These are phyloP conservation scores for Nidularia pulvinata DNA, from an alignment of 768 basidiomycete genomes.

Conservation along the genomic window DNA sequence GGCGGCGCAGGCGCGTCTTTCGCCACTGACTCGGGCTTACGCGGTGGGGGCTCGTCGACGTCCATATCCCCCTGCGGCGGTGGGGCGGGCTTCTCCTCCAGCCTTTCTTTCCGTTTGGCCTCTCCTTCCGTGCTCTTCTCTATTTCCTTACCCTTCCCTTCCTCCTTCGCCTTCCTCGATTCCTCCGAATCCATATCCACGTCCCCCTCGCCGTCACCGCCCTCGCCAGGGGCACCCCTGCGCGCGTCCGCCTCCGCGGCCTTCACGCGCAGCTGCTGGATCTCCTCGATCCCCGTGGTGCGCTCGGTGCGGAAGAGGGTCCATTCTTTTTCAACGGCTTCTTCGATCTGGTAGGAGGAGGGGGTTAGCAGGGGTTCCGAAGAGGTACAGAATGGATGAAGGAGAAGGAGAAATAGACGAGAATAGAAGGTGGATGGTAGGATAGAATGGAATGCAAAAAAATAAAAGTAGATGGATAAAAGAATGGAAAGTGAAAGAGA, in stretches of 20 bases:
- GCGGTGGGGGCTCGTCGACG: too few species aligned
- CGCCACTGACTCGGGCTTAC: constrained; percentile 7
- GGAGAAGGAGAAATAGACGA: neutral
- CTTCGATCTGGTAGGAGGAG: constrained; percentile 42
- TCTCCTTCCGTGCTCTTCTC: constrained; percentile 7
- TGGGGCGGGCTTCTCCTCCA: too few species aligned
- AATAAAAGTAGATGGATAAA: too few species aligned
- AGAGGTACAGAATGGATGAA: neutral
- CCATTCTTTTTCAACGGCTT: constrained; percentile 73
- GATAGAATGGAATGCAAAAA: neutral
- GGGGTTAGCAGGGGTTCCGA: constrained; percentile 2
- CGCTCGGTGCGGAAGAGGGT: constrained; percentile 62
- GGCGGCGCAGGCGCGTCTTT: constrained; percentile 10
- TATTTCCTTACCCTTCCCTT: constrained; percentile 12
- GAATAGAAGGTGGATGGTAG: neutral
- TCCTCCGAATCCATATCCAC: constrained; percentile 4
- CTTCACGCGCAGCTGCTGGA: constrained; percentile 57
- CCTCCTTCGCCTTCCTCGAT: neutral
- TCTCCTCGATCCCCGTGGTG: constrained; percentile 54
- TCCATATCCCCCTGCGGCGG: too few species aligned
- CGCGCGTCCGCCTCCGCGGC: constrained; percentile 64
- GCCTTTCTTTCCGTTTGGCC: too few species aligned
- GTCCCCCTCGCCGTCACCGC: constrained; percentile 38
- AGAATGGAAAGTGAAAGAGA: neutral
- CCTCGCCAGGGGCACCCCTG: too few species aligned